phyloP scores from a whole-genome alignment of 345 rosid species.

The Hirschfeldia incana region DNA sequence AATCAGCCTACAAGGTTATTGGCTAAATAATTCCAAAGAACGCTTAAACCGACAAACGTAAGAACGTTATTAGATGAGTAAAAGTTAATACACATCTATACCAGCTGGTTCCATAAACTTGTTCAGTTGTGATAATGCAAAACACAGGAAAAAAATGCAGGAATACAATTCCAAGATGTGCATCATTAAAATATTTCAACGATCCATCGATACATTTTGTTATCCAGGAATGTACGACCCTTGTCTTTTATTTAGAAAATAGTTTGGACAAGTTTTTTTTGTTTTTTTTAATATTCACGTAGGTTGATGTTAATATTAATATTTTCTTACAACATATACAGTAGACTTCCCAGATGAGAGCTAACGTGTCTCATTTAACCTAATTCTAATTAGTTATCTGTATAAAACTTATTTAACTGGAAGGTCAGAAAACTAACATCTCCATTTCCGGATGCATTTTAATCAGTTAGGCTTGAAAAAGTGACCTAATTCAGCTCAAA shows the following conservation, averaged over 20 bases:
- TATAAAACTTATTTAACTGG: background rate
- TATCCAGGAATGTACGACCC: background rate
- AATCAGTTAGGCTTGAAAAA: constrained; percentile 19
- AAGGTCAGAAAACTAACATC: background rate
- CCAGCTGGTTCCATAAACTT: background rate
- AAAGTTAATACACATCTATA: too few relatives aligned
- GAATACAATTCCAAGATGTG: background rate
- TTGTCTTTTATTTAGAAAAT: background rate
- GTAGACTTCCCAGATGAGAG: background rate
- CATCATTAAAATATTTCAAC: background rate
- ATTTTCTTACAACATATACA: background rate
- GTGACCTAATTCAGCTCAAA: constrained; percentile 18
- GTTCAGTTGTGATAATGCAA: background rate
- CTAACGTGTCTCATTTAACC: background rate
- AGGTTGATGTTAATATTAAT: background rate
- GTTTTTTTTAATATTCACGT: background rate
- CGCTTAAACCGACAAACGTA: background rate
- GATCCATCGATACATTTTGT: background rate
- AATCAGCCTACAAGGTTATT: background rate
- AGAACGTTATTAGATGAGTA: background rate
- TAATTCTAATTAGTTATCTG: background rate
- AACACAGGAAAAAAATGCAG: background rate
- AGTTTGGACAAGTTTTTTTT: background rate
- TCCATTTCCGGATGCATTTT: background rate
- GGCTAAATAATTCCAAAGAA: background rate